These are phyloP conservation scores for Drosera spatulata DNA, from an alignment of 179 eudicot genomes.

Conservation along the genomic window DNA sequence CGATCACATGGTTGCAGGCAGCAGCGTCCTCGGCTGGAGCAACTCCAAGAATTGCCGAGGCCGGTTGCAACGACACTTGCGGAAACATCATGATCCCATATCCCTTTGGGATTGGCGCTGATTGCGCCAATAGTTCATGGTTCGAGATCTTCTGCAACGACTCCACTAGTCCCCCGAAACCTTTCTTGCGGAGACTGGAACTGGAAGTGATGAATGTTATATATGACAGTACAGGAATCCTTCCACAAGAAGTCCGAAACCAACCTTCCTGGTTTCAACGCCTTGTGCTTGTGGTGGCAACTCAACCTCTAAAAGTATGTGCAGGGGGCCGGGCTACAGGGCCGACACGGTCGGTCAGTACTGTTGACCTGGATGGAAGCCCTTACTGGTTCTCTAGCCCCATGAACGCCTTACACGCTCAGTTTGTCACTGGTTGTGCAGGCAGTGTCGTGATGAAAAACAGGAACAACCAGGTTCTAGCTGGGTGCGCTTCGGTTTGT, in stretches of 20 bases:
- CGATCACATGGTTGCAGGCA: too few species aligned
- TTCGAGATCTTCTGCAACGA: conserved; percentile 11
- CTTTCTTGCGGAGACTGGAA: conserved; percentile 2
- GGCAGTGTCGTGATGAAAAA: conserved; percentile 9
- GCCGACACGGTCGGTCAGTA: background rate
- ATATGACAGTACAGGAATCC: background rate
- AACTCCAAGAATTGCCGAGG: conserved; percentile 8
- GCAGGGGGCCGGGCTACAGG: background rate
- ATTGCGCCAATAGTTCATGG: conserved; percentile 11
- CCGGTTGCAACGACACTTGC: conserved; percentile 16
- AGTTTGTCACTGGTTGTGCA: conserved; percentile 5
- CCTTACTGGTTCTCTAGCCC: conserved; percentile 11
- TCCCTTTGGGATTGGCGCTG: conserved; percentile 22
- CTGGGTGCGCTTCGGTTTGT: conserved; percentile 16
- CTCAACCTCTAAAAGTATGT: conserved; percentile 7
- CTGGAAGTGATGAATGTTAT: conserved; percentile 10
- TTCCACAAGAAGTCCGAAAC: background rate
- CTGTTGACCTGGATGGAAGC: conserved; percentile 17
- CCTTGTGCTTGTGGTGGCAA: background rate
- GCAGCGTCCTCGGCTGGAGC: background rate
- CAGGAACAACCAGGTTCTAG: conserved; percentile 1
- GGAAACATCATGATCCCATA: conserved; percentile 19
- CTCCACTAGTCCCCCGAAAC: conserved; percentile 6
- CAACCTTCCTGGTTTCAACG: too few species aligned
- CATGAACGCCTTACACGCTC: conserved; percentile 3